Evolutionary conservation across 1,284 basidiomycete genomes (phyloP).

Genomic region (Caloboletus firmus): DNA sequence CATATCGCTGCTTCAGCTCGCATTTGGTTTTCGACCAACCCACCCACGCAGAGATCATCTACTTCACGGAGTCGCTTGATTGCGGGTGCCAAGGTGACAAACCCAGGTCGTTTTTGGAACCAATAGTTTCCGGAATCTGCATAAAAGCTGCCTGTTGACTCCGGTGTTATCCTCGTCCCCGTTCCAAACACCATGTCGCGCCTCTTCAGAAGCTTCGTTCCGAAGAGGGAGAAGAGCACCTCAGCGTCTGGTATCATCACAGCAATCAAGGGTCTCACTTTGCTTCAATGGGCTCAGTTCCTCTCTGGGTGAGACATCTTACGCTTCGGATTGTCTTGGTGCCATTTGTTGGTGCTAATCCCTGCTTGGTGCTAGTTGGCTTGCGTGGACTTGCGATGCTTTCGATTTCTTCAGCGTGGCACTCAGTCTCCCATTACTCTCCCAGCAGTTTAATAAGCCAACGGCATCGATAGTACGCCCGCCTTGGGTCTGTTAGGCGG

Average conservation of each 20-base stretch:
- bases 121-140: background rate
- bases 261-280: slow-evolving; percentile 44
- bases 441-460: slow-evolving; percentile 50
- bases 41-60: background rate
- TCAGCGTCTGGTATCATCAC: slow-evolving; percentile 38
- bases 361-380: slow-evolving; percentile 48
- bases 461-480: slow-evolving; percentile 57
- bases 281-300: slow-evolving; percentile 57
- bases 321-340: background rate
- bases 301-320: slow-evolving; percentile 51
- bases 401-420: slow-evolving; percentile 86
- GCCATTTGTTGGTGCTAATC: background rate
- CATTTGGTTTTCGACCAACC: background rate
- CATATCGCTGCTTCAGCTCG: background rate
- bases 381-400: slow-evolving; percentile 79
- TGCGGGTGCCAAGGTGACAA: background rate
- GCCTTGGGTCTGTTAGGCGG: background rate
- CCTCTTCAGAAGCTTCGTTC: slow-evolving; percentile 44
- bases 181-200: slow-evolving; percentile 19
- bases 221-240: slow-evolving; percentile 43
- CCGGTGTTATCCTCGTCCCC: background rate
- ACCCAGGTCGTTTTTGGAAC: background rate
- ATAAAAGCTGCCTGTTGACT: slow-evolving; percentile 18
- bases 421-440: slow-evolving; percentile 62
- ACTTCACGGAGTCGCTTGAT: background rate